Conservation (phyloP, 208 protist genomes). For the Crithidia expoeki region DNA sequence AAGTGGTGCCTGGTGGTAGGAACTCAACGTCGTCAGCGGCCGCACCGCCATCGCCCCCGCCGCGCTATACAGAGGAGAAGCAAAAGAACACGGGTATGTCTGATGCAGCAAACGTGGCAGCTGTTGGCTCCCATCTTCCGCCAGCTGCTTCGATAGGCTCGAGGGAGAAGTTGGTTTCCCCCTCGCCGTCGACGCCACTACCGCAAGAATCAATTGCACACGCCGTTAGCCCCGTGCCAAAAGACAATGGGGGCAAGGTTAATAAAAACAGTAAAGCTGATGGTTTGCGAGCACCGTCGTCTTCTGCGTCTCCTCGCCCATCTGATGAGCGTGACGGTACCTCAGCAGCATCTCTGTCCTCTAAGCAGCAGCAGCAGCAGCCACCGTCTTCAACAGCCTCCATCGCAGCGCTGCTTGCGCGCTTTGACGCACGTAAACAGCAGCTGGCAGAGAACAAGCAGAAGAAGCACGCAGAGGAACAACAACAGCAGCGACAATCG, state of each 20-base stretch:
- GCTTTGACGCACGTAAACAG: constrained; percentile 62
- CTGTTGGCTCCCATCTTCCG: background rate
- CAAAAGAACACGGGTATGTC: background rate
- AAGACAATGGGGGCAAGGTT: too few relatives aligned
- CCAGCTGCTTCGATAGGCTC: too few relatives aligned
- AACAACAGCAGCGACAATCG: background rate
- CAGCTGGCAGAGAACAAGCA: constrained; percentile 25
- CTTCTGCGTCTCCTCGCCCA: background rate
- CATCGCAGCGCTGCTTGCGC: constrained; percentile 46
- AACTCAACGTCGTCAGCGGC: background rate
- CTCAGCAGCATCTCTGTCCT: background rate
- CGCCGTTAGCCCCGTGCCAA: too few relatives aligned
- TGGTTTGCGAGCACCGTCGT: too few relatives aligned
- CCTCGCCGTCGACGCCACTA: too few relatives aligned
- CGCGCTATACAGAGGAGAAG: background rate
- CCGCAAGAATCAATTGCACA: too few relatives aligned
- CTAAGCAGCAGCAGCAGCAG: background rate
- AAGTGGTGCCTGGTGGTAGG: background rate
- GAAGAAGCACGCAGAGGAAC: background rate
- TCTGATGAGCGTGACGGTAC: background rate
- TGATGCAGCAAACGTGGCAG: background rate
- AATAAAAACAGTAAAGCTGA: too few relatives aligned
- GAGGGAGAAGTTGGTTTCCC: too few relatives aligned
- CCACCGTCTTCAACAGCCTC: constrained; percentile 18
- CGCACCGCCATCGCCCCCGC: background rate